Evolutionary conservation across 257 asterid species (phyloP), one percentile per base, ranked within the genome.

Genomic region (Salvia miltiorrhiza): DNA sequence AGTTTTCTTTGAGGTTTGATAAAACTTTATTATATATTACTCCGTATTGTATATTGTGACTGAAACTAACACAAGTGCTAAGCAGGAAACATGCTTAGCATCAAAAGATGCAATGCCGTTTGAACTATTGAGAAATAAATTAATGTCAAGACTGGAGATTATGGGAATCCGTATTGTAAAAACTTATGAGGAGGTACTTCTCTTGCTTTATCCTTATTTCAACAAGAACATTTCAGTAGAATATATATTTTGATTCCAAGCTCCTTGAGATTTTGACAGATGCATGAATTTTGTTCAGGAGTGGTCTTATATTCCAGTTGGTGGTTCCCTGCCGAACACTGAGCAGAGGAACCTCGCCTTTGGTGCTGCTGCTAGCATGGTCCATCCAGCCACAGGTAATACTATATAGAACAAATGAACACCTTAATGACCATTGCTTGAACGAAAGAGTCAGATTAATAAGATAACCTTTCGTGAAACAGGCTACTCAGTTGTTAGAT

Each of bases 291-390:
- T 32, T 76, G 72, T 54, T 79, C 71, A 94, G 99, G 99, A 94
- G 70, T 94, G 99, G 99, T 89, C 99, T 67, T 94, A 94, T 67
- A 94, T 94, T 73, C 99, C 99, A 3, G 97, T 94, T 47, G 99
- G 99, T 44, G 99, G 99, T 68, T 94, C 99, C 33, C 84, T 94
- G 78, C 99, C 99, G 21, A 91, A 85, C 77, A 94, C 97, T 0
- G 96, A 85, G 83, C 99, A 94, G 79, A 89, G 85, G 69, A 94
- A 92, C 79, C 97, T 94, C 13, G 99, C 99, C 76, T 94, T 94
- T 75, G 99, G 99, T 55, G 99, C 99, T 78, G 99, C 99, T 78
- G 99, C 99, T 73, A 94, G 99, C 88, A 91, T 94, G 99, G 97
- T 94, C 67, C 99, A 94, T 81, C 99, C 99, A 21, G 97, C 99